These are phyloP conservation scores for Ophiostoma ips DNA, from an alignment of 2,329 filamentous ascomycete species.

Conservation along the genomic window DNA sequence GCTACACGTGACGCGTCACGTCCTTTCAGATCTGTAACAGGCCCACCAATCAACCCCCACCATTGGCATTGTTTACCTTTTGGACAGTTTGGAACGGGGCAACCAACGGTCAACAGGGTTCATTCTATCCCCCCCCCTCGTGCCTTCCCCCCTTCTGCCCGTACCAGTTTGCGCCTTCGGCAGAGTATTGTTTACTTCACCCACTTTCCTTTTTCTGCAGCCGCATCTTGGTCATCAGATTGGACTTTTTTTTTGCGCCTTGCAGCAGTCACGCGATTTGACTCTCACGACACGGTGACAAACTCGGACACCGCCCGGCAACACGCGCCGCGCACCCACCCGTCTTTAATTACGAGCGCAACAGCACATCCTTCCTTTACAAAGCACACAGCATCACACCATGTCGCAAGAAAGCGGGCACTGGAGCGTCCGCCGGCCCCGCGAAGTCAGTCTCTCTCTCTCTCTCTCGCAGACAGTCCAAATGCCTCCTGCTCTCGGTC, in stretches of 20 bases:
- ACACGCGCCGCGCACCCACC: neutral
- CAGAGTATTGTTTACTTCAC: neutral
- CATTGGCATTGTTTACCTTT: neutral
- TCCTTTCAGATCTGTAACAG: neutral
- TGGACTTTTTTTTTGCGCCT: neutral
- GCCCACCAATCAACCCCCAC: constrained; percentile 10
- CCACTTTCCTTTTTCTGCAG: neutral
- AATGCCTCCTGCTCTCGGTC: neutral
- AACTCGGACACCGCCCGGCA: neutral
- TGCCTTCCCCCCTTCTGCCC: neutral
- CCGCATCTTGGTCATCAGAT: too few relatives aligned
- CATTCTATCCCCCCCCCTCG: too few relatives aligned
- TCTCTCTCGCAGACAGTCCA: too few relatives aligned
- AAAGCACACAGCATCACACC: constrained; percentile 4
- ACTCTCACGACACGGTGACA: neutral
- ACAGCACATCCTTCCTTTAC: neutral
- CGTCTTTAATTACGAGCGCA: neutral
- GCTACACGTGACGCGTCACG: constrained; percentile 5
- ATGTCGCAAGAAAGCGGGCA: constrained; percentile 83
- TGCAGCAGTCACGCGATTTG: neutral
- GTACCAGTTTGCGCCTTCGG: neutral
- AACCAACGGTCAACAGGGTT: too few relatives aligned
- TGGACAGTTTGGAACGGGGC: too few relatives aligned
- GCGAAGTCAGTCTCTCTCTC: constrained; percentile 52
- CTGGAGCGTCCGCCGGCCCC: constrained; percentile 81